A percentile compares a stretch with the other conserved stretches of the same genome.
These are phyloP conservation scores for Gomphus bonarii DNA, from an alignment of 1,284 basidiomycete species.

Conservation along the genomic window DNA sequence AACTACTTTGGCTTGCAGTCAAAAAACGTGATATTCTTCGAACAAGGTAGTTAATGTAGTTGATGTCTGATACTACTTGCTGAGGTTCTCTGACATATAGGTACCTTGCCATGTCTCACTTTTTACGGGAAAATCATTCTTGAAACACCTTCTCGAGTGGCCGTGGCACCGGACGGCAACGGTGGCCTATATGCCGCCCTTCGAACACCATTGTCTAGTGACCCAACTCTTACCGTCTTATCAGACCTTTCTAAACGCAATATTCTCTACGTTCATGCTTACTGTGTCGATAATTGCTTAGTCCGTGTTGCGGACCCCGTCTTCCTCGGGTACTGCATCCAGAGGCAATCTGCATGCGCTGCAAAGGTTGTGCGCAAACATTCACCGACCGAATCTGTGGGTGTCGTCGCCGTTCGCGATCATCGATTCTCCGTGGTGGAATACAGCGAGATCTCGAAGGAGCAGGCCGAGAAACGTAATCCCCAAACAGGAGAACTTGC, in stretches of 20 bases:
- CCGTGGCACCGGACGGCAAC: conserved; percentile 96
- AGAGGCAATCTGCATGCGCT: conserved; percentile 78
- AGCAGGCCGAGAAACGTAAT: conserved; percentile 75
- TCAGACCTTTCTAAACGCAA: conserved; percentile 73
- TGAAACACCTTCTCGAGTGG: conserved; percentile 66
- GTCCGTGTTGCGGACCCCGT: conserved; percentile 95
- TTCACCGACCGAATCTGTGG: conserved; percentile 83
- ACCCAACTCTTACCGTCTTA: conserved; percentile 66
- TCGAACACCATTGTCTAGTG: conserved; percentile 62
- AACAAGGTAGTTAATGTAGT: conserved; percentile 57
- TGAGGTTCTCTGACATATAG: conserved; percentile 31
- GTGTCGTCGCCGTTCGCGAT: conserved; percentile 82
- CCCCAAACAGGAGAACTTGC: conserved; percentile 62
- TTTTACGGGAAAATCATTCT: conserved; percentile 93
- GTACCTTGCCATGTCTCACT: conserved; percentile 90
- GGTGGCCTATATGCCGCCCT: conserved; percentile 95
- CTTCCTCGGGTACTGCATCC: conserved; percentile 91
- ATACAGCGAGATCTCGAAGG: conserved; percentile 91
- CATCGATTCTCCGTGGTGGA: conserved; percentile 89
- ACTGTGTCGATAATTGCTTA: conserved; percentile 99
- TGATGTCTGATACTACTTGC: conserved; percentile 1
- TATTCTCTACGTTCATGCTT: conserved; percentile 87
- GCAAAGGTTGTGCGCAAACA: conserved; percentile 96
- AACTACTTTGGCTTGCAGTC: conserved; percentile 77
- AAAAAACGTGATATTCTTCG: conserved; percentile 86